Evolutionary conservation across 192 early-diverging fungal genomes (phyloP), one percentile per base, ranked within the genome.

Genomic region (Coemansia sp.): DNA sequence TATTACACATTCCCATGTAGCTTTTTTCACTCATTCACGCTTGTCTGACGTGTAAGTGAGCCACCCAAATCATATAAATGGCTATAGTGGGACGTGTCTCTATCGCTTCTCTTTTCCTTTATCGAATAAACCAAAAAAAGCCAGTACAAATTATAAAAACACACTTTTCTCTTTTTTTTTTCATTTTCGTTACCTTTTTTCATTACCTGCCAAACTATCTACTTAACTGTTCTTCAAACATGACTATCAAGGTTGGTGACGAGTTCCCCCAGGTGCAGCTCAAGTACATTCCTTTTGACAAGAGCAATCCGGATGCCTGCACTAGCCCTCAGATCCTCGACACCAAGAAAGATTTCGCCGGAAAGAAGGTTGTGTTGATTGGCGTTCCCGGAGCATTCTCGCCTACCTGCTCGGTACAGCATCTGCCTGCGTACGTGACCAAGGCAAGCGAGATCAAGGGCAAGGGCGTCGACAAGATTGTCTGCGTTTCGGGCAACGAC

Each of bases 201-300:
- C n/a, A n/a, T n/a, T n/a, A n/a, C n/a, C n/a, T n/a, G n/a, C n/a
- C n/a, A n/a, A n/a, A n/a, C n/a, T n/a, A n/a, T 34, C 17, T 51
- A 6, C 52, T 60, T 36, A 53, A 38, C 3, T 45, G 32, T 63
- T 8, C 58, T 61, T 12, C 20, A 38, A 69, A 55, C 41, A 81
- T 81, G 79, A 22, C 65, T 57, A 62, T 81, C 64, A 72, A 73
- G 52, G 74, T 73, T 38, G 87, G 87, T 78, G 84, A 86, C 60
- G 77, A 75, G 33, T 85, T 88, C 51, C 87, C 87, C 51, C 72
- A 86, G 51, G 80, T 86, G 20, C 71, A 68, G 45, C 85, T 88
- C 81, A 88, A 86, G 84, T 88, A 86, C 71, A 61, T 78, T 8
- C 81, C 81, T 36, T 83, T 62, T 37, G 65, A 83, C 67, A 71